Base-by-base conservation (phyloP, 116 monocot species). In the Trichopus zeylanicus region DNA sequence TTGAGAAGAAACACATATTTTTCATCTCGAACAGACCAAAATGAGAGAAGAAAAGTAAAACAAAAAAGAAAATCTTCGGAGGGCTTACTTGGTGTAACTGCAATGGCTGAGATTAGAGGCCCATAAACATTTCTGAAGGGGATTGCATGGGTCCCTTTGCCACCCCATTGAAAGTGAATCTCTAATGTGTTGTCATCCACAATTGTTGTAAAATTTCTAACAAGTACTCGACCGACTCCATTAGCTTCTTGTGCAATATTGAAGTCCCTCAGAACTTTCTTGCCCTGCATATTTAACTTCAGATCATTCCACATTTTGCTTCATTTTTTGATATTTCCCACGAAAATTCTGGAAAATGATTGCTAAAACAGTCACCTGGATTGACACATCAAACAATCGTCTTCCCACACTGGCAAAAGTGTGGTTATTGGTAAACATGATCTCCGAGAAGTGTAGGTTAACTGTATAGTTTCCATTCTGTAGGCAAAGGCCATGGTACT, bases 401-500 rank as follows among this genome's bases (percentile, higher is more conserved):
- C 59, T 81, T 34, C 87, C 87, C 8, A 70, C 63, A 35, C 81
- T 84, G 18, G 29, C 32, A 67, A 33, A 91, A 39, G 82, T 79
- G 27, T 64, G n/a, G 51, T 74, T 68, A 71, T 75, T 65, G 0
- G 73, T 78, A 35, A 87, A 92, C 62, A 81, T 59, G 60, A 87
- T 92, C 69, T 92, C 92, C 48, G 84, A 83, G 79, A 92, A 92
- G 48, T 87, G 81, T 16, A 92, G 81, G 18, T 31, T 63, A 2
- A 92, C 81, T 20, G 58, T 78, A 52, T 92, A 92, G 49, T 77
- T 79, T 56, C 92, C 87, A 15, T 76, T 81, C 59, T 76, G 70
- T 57, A 92, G 64, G 74, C 92, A 87, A 0, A 77, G 68, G 0
- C 84, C 93, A 67, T 82, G 88, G 25, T 93, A 93, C 59, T 65